Evolutionary conservation across 2,329 filamentous ascomycete genomes (phyloP), one percentile per base, ranked within the genome.

Genomic region (Claviceps capensis): DNA sequence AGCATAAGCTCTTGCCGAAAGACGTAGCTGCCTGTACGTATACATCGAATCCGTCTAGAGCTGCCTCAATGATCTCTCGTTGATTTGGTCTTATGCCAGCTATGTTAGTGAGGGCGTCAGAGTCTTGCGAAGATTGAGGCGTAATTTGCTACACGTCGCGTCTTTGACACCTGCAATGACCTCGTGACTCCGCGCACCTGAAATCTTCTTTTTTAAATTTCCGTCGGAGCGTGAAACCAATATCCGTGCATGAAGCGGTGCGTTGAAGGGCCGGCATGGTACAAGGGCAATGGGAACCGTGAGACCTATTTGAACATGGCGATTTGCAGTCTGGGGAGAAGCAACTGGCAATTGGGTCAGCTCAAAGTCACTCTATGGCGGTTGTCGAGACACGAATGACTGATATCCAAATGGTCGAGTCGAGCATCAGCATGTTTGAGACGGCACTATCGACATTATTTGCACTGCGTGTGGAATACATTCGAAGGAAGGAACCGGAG

Each of bases 1-100:
- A 96, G 70, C 91, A 96, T 50, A 96, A 68, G 62, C 88, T 94
- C 68, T 96, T 96, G 43, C 90, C 91, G 65, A 96, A 96, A 9
- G 85, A 88, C 3, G 86, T 90, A 51, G 86, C 86, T 47, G 91
- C 91, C 67, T 96, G 91, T 1, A 97, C 78, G 63, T 95, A 96
- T 44, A 97, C 85, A 82, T 97, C 91, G 56, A 90, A 77, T 16
- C 88, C 85, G 52, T 85, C 80, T 8, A 96, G 74, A 2, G 87
- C 86, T 7, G 88, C 86, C 53, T 78, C 75, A 52, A 97, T 91
- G 52, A 96, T 89, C 62, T 97, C 89, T 54, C 87, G 81, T 64
- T 96, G 91, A 40, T 86, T 73, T 11, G 89, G 88, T 59, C 88
- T 89, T 44, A 17, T 23, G 22, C 42, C 41, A 34, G 51, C 45